Conservation (phyloP, 805 yeast genomes). For the Clavispora phyllophila region DNA sequence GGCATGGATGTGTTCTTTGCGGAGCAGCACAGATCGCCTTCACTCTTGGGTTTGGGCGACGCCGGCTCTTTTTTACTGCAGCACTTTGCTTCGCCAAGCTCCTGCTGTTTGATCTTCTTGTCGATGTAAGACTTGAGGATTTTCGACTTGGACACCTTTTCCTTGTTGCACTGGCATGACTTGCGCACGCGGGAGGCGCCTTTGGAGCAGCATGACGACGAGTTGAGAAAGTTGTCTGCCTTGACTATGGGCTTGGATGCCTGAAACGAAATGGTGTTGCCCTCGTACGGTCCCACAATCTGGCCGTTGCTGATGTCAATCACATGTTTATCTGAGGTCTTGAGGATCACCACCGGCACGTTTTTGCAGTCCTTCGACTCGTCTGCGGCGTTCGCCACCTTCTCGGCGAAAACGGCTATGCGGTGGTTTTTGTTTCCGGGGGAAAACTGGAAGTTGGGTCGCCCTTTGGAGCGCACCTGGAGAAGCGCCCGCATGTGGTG, state of each 20-base stretch:
- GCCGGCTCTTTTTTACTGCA: neutral
- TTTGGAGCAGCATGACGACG: slow-evolving; percentile 30
- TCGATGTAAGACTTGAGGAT: slow-evolving; percentile 30
- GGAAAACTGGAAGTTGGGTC: slow-evolving; percentile 60
- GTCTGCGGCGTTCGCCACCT: slow-evolving; percentile 15
- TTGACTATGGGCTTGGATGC: slow-evolving; percentile 7
- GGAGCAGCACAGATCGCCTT: neutral
- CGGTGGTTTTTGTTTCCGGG: slow-evolving; percentile 47
- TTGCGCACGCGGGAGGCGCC: slow-evolving; percentile 17
- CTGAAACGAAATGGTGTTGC: slow-evolving; percentile 3
- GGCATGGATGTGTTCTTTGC: neutral
- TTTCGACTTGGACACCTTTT: slow-evolving; percentile 28
- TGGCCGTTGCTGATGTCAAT: slow-evolving; percentile 33
- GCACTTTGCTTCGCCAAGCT: neutral
- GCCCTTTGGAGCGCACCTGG: slow-evolving; percentile 84
- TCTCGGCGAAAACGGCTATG: slow-evolving; percentile 54
- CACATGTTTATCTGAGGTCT: slow-evolving; percentile 36
- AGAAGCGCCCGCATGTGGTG: slow-evolving; percentile 78
- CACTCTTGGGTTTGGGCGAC: neutral
- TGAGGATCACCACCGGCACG: slow-evolving; percentile 29
- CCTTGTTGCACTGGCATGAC: slow-evolving; percentile 28
- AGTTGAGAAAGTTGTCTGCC: slow-evolving; percentile 29
- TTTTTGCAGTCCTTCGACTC: slow-evolving; percentile 7
- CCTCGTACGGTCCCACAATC: slow-evolving; percentile 37
- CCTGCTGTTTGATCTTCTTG: slow-evolving; percentile 16